A percentile compares a stretch with the other conserved stretches of the same genome.
phyloP scores from a whole-genome alignment of 805 yeast species.

The Cyberlindnera xylosilytica region DNA sequence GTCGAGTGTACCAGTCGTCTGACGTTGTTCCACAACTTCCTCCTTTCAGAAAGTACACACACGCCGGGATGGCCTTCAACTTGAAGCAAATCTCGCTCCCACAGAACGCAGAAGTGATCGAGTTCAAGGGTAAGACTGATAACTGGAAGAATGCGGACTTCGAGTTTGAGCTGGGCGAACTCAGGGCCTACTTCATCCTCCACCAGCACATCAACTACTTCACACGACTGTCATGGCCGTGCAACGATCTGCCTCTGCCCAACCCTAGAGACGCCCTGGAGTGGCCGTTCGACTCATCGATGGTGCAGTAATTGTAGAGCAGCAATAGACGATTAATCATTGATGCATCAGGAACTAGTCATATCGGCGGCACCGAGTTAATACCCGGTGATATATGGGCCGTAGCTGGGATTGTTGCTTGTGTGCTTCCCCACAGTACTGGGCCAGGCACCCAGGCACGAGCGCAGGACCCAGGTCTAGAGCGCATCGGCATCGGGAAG shows the following conservation, averaged over 20 bases:
- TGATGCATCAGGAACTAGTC: too few relatives aligned
- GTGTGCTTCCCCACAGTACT: too few relatives aligned
- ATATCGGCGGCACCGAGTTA: too few relatives aligned
- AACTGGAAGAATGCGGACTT: conserved; percentile 7
- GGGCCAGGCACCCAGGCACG: too few relatives aligned
- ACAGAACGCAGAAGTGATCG: conserved; percentile 24
- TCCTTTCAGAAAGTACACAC: conserved; percentile 37
- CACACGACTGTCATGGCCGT: conserved; percentile 21
- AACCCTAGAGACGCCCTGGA: conserved; percentile 1
- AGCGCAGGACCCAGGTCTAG: too few relatives aligned
- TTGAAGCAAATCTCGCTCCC: conserved; percentile 35
- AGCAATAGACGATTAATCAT: too few relatives aligned
- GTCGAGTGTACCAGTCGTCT: conserved; percentile 52
- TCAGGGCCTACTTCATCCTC: conserved; percentile 10
- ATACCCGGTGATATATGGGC: too few relatives aligned
- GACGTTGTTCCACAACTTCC: conserved; percentile 65
- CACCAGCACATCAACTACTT: conserved; percentile 21
- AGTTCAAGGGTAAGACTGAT: conserved; percentile 17
- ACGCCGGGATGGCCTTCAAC: conserved; percentile 31
- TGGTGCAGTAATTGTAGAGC: too few relatives aligned
- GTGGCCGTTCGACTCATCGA: not conserved
- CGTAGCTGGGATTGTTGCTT: too few relatives aligned
- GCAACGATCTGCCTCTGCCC: conserved; percentile 13
- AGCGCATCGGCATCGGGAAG: too few relatives aligned
- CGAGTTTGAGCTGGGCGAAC: conserved; percentile 5